Base-by-base conservation (phyloP, 2,329 filamentous ascomycete genomes). In the Aspergillus brunneoviolaceus region DNA sequence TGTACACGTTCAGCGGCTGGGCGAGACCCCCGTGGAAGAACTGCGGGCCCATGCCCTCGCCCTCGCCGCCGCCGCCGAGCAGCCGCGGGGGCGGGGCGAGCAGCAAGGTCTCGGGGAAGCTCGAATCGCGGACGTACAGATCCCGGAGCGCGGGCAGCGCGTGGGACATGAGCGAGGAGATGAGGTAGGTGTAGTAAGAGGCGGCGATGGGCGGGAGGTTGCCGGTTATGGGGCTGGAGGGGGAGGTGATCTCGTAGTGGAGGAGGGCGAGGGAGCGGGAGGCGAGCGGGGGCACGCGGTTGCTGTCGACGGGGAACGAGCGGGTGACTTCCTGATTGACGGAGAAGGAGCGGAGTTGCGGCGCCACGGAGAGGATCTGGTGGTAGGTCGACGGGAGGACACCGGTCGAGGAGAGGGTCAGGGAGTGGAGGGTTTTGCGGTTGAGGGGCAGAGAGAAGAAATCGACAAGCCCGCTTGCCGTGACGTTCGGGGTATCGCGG, bases 71-170 rank as follows among this genome's bases (percentile, higher is more conserved):
- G 11, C 71, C 72, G 0, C 80, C 81, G 62, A 84, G 85, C 1
- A 81, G 75, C 6, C 81, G 79, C 1, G 80, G 80, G 2, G 90
- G 89, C 1, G 89, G 89, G 1, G 87, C 85, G 6, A 94, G 81
- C 14, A 92, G 83, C 5, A 97, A 85, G 11, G 88, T 84, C 66
- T 96, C 91, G 2, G 92, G 88, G 72, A 98, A 96, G 53, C 85
- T 82, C 27, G 89, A 85, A 69, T 97, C 92, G 54, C 91, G 89
- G 19, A 97, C 94, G 72, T 96, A 97, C 7, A 98, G 84, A 23
- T 88, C 85, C 39, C 83, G 83, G 9, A 98, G 82, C 39, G 84
- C 85, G 1, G 92, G 92, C 7, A 98, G 82, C 7, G 86, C 85
- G 63, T 89, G 89, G 16, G 87, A 84, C 61, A 95, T 85, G 33